Base-by-base conservation (phyloP, 2,329 filamentous ascomycete species). In the Stagonosporopsis chrysanthemi region DNA sequence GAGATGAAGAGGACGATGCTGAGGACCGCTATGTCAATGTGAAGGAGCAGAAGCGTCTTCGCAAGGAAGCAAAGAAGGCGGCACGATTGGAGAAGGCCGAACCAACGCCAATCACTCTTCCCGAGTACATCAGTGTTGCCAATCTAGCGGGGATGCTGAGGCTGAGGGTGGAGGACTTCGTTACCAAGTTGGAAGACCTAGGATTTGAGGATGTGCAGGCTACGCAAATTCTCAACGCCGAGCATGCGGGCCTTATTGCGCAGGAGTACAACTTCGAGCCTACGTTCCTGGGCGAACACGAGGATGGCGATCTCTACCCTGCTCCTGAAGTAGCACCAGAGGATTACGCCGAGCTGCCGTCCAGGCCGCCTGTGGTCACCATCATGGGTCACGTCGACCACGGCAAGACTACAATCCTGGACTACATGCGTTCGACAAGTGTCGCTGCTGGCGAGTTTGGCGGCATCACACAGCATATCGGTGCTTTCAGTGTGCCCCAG, bases 351-450 rank as follows among this genome's bases (percentile, higher is more conserved):
- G 67, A 76, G 14, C 77, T 97, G 7, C 92, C 92, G 2, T 77
- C 81, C 31, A 86, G 96, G 15, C 94, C 95, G 7, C 96, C 95
- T 0, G 92, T 99, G 33, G 93, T 99, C 36, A 98, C 96, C 0
- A 99, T 99, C 71, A 99, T 99, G 96, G 95, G 95, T 2, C 95
- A 99, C 64, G 95, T 99, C 67, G 96, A 99, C 74, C 95, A 99
- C 75, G 95, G 95, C 51, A 99, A 99, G 80, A 99, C 95, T 0
- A 99, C 96, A 0, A 88, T 99, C 39, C 82, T 99, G 9, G 95
- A 99, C 74, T 98, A 89, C 79, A 82, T 99, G 41, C 90, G 95
- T 35, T 96, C 97, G 68, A 95, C 93, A 1, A 97, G 92, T 6
- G 87, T 99, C 40, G 96, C 89, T 39, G 92, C 92, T 6, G 87